Conservation (phyloP, 78 protist species). For the Trichosphaerium sp. region DNA sequence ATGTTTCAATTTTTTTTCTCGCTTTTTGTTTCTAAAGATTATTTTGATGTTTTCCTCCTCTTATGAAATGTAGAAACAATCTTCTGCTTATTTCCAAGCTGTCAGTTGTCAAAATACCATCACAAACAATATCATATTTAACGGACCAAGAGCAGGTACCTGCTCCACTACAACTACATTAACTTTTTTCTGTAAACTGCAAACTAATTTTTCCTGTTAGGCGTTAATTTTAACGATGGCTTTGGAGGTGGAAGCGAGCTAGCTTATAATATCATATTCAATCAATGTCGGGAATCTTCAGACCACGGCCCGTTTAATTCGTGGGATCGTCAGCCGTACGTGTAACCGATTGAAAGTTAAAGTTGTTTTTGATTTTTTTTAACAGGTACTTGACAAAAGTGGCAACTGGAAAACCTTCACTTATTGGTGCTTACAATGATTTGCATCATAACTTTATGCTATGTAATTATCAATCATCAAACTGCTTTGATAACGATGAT, state of each 20-base stretch:
- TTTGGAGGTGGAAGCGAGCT: slow-evolving; percentile 22
- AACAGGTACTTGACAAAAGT: slow-evolving; percentile 7
- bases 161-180: too few species aligned
- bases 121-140: slow-evolving; percentile 26
- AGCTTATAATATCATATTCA: slow-evolving; percentile 1
- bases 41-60: too few species aligned
- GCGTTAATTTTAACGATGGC: slow-evolving; percentile 37
- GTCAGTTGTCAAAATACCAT: too few species aligned
- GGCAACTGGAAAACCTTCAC: slow-evolving; percentile 1
- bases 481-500: slow-evolving; percentile 33
- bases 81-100: slow-evolving; percentile 12
- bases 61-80: slow-evolving; percentile 38
- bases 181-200: too few species aligned
- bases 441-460: slow-evolving; percentile 6
- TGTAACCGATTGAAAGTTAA: too few species aligned
- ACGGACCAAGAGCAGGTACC: slow-evolving; percentile 38
- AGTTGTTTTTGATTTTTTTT: too few species aligned
- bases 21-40: too few species aligned
- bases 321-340: slow-evolving; percentile 45
- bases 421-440: neutral
- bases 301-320: slow-evolving; percentile 38
- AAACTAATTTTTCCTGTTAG: too few species aligned
- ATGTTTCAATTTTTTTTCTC: too few species aligned
- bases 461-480: neutral
- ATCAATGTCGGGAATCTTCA: slow-evolving; percentile 20